phyloP scores from a whole-genome alignment of 2,329 filamentous ascomycete genomes.

The Laburnicola sp. region DNA sequence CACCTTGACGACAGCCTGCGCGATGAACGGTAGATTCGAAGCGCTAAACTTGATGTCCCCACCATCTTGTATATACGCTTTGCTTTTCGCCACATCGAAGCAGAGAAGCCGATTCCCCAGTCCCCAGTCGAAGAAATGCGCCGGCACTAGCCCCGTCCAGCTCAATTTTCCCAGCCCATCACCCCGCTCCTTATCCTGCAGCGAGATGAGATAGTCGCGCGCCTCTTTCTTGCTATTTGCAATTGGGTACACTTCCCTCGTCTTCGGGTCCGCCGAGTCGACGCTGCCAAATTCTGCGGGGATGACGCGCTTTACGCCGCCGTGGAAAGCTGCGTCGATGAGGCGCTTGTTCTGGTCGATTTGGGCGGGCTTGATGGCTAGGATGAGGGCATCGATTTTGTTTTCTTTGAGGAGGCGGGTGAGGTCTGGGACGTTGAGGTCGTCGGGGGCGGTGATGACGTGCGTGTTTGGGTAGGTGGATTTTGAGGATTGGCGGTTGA shows the following conservation, averaged over 20 bases:
- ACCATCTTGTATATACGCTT: constrained; percentile 60
- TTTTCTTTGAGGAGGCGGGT: constrained; percentile 49
- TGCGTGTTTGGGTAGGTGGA: constrained; percentile 49
- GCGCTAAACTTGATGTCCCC: constrained; percentile 59
- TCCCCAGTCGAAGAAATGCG: constrained; percentile 65
- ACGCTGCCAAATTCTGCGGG: constrained; percentile 62
- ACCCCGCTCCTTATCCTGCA: constrained; percentile 48
- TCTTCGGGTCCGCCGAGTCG: constrained; percentile 48
- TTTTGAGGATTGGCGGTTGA: constrained; percentile 42
- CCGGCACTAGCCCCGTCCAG: constrained; percentile 65
- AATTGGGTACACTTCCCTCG: constrained; percentile 53
- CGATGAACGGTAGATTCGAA: constrained; percentile 58
- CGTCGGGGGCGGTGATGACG: constrained; percentile 46
- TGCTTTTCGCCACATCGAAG: constrained; percentile 56
- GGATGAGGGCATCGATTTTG: constrained; percentile 53
- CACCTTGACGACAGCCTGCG: constrained; percentile 56
- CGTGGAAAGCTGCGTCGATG: constrained; percentile 61
- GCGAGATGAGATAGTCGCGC: constrained; percentile 52
- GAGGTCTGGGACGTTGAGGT: constrained; percentile 36
- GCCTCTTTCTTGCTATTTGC: constrained; percentile 55
- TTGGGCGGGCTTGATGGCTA: constrained; percentile 54
- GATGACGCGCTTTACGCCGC: constrained; percentile 63
- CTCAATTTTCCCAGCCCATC: constrained; percentile 46
- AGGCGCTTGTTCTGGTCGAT: constrained; percentile 54
- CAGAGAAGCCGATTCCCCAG: constrained; percentile 55